A percentile compares a stretch with the other conserved stretches of the same genome.
Evolutionary conservation across 345 rosid genomes (phyloP).

Genomic region (Luvunga scandens): DNA sequence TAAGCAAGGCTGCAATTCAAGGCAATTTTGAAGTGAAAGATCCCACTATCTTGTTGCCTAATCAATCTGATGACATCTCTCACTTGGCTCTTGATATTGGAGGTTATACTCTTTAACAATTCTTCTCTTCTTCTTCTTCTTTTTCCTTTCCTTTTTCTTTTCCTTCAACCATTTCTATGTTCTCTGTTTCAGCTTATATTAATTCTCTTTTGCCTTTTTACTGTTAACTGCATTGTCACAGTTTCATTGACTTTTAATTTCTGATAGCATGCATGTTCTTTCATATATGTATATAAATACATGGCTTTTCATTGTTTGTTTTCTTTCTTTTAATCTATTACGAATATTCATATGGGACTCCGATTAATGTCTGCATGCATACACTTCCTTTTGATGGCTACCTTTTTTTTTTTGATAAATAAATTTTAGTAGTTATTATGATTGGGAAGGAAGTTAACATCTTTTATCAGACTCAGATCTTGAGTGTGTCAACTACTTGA

Average conservation of each 20-base stretch:
- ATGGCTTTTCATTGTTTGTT: too few relatives aligned
- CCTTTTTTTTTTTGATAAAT: too few relatives aligned
- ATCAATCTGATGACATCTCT: conserved; percentile 96
- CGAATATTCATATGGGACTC: too few relatives aligned
- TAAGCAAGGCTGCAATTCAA: conserved; percentile 94
- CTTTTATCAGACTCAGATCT: not conserved
- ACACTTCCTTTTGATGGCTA: too few relatives aligned
- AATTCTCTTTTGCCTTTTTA: too few relatives aligned
- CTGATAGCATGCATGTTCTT: too few relatives aligned
- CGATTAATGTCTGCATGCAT: too few relatives aligned
- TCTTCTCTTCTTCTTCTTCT: not conserved
- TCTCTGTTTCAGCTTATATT: too few relatives aligned
- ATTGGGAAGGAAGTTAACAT: not conserved
- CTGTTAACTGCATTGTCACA: too few relatives aligned
- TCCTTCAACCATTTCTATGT: not conserved
- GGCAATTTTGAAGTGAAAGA: conserved; percentile 89
- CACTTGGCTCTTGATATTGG: conserved; percentile 97
- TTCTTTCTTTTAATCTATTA: too few relatives aligned
- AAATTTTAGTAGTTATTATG: not conserved
- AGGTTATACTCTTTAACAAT: conserved; percentile 40
- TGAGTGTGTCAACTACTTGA: not conserved
- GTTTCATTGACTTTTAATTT: too few relatives aligned
- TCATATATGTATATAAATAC: too few relatives aligned
- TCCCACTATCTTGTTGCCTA: conserved; percentile 94
- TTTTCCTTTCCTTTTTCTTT: not conserved